Evolutionary conservation across 441 rosid genomes (phyloP).

Genomic region (Viola pubescens): DNA sequence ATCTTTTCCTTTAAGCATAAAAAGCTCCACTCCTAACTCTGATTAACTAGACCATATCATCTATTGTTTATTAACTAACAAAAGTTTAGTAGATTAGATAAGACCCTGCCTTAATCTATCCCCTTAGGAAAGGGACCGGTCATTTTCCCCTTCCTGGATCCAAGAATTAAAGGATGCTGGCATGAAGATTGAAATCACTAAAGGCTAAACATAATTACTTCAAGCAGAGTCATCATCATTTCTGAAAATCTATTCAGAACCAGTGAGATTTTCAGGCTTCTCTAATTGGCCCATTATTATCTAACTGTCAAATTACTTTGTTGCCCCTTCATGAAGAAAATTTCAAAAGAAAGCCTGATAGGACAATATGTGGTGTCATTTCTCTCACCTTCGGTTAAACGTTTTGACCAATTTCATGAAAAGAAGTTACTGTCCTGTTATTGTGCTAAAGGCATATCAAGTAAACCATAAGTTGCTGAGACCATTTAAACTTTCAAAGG

Average conservation of each 20-base stretch:
- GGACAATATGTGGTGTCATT: slow-evolving; percentile 9
- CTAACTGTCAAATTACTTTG: slow-evolving; percentile 18
- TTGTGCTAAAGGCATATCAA: slow-evolving; percentile 1
- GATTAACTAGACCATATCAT: neutral
- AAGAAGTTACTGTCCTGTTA: slow-evolving; percentile 18
- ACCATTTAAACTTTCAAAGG: neutral
- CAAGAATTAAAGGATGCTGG: slow-evolving; percentile 1
- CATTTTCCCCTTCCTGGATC: neutral
- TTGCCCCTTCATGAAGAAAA: slow-evolving; percentile 20
- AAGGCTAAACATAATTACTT: neutral
- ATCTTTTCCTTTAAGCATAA: slow-evolving; percentile 9
- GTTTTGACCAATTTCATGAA: slow-evolving; percentile 6
- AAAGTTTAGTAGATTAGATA: slow-evolving; percentile 11
- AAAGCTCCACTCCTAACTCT: slow-evolving; percentile 8
- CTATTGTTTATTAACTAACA: slow-evolving; percentile 1
- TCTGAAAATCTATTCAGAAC: slow-evolving; percentile 4
- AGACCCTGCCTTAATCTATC: slow-evolving; percentile 6
- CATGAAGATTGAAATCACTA: neutral
- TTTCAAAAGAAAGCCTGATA: slow-evolving; percentile 15
- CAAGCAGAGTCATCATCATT: slow-evolving; percentile 4
- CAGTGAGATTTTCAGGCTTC: slow-evolving; percentile 11
- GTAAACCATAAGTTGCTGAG: neutral
- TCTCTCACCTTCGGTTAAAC: slow-evolving; percentile 3
- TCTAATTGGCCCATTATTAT: slow-evolving; percentile 21
- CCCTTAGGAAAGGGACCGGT: slow-evolving; percentile 2